Base-by-base conservation (phyloP, 441 rosid genomes). In the Geranium incanum region DNA sequence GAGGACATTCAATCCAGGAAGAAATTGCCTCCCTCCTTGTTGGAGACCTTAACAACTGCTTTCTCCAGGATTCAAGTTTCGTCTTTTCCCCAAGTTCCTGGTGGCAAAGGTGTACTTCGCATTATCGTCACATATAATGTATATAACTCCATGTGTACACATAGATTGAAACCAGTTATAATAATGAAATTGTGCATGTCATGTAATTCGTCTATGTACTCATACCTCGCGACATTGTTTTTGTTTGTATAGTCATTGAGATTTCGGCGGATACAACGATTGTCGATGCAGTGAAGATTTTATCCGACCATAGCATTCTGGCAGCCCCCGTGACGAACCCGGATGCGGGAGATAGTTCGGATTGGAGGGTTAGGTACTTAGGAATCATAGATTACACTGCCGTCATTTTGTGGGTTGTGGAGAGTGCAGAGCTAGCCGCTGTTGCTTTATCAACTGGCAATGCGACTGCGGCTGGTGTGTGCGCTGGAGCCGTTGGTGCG, bases 371-470 rank as follows among this genome's bases (percentile, higher is more conserved):
- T 0, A 81, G 87, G 78, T 93, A 91, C 75, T 68, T 90, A 3
- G 97, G 97, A 59, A 83, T 86, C 78, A 80, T 92, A 66, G 97
- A 90, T 70, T 92, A 92, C 78, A 77, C 97, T 0, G 86, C 89
- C 0, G 79, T 93, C 60, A 80, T 91, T 80, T 84, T 88, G 50
- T 91, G 98, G 97, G 95, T 89, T 57, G 57, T 93, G 2, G 97
- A 93, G 79, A 86, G 84, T 66, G 92, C 94, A 5, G 92, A 87
- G 9, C 78, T 86, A 8, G 97, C 89, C 5, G 94, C 92, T 11
- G 82, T 81, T 74, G 86, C 88, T 18, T 72, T 89, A 36, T 82
- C 97, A 6, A 85, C 93, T 6, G 21, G 19, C 21, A 55, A 55
- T n/a, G 8, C 19, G 0, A 16, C 62, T 6, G 21, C n/a, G 2